Percentiles rank a stretch among this genome's conserved stretches.
Evolutionary conservation across 2,329 filamentous ascomycete genomes (phyloP).

Genomic region (Nemania diffusa): DNA sequence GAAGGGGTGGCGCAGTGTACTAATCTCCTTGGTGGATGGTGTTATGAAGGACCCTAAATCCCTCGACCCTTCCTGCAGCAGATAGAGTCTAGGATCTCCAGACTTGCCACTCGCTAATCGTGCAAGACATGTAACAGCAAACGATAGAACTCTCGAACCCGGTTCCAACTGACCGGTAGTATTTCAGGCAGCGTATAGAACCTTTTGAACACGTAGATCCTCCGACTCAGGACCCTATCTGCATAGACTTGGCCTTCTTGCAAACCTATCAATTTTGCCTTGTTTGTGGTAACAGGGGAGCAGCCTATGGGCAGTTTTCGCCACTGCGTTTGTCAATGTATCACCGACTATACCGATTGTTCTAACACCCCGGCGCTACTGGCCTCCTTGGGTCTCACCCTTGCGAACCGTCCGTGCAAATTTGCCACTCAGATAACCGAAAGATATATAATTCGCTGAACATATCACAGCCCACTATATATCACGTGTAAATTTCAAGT

Average conservation of each 20-base stretch:
- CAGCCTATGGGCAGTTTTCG: background rate
- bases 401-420: background rate
- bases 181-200: background rate
- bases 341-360: background rate
- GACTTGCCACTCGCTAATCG: background rate
- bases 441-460: background rate
- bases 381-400: background rate
- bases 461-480: background rate
- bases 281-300: background rate
- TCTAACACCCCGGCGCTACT: background rate
- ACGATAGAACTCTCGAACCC: background rate
- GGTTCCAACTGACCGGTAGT: background rate
- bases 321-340: background rate
- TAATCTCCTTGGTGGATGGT: background rate
- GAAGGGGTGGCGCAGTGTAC: background rate
- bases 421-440: background rate
- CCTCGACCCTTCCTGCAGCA: background rate
- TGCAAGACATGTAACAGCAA: background rate
- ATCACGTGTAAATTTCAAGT: background rate
- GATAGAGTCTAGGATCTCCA: background rate
- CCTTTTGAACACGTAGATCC: background rate
- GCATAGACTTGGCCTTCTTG: background rate
- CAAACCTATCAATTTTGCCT: background rate
- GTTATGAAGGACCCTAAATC: background rate
- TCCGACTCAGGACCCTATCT: background rate